Evolutionary conservation across 1,284 basidiomycete genomes (phyloP), one percentile per base, ranked within the genome.

Genomic region (Leccinum huronense): DNA sequence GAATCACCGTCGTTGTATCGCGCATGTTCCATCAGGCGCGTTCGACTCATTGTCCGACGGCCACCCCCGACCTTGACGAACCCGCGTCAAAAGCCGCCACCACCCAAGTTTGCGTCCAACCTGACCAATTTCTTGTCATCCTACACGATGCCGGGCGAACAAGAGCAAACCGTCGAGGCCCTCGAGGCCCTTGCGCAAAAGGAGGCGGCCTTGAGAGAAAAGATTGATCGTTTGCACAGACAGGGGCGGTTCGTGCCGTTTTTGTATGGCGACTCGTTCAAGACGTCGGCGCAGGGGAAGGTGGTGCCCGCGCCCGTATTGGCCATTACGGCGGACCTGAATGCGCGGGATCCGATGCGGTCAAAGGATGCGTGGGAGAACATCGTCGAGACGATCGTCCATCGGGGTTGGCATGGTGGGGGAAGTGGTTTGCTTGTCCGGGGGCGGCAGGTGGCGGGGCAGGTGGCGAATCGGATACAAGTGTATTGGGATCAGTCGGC

Each of bases 401-500:
- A 74, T 1, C 71, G 75, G 16, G 71, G 76, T 0, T 74, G 74
- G 57, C 66, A 71, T 11, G 74, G 75, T 68, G 79, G 72, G 0
- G 69, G 59, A 75, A 83, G 79, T 76, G 79, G 64, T 23, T 53
- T 64, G 4, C 45, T 71, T 31, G 40, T 83, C 67, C 81, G 73
- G 16, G 83, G 83, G 1, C 76, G 72, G 8, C 77, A 82, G 27
- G 78, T 88, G 8, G 81, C 86, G 7, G 77, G 75, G 0, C 83
- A 88, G 71, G 83, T 95, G 55, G 89, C 92, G 2, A 80, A 80
- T 58, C 88, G 88, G 73, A 78, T 97, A 16, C 82, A 86, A 63
- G 81, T 77, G n/a, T 89, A 97, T 74, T 97, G 94, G 88, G 92
- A 93, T 65, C 82, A 80, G 42, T 79, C 86, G 45, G 84, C 83